Evolutionary conservation across 768 basidiomycete species (phyloP), one percentile per base, ranked within the genome.

Genomic region (Fomitopsis serialis): DNA sequence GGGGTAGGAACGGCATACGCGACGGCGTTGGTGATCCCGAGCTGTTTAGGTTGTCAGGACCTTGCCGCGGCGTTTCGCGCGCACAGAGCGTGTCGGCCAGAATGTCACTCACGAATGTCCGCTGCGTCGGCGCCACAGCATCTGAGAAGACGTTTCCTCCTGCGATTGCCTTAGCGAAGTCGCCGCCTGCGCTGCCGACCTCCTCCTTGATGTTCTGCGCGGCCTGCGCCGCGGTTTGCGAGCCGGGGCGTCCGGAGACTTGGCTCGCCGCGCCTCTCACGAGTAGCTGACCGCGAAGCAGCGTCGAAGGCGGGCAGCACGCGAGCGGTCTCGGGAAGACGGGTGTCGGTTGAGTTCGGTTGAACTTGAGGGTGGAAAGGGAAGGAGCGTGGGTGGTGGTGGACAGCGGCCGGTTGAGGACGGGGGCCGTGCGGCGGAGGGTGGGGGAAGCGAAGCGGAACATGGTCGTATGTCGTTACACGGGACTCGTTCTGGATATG

Each of bases 191-290:
- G 63, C 89, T 87, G 10, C 86, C 85, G 1, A 89, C 76, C 66
- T 92, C 89, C 65, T 92, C 89, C 60, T 80, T 85, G 54, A 92
- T 81, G 58, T 92, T 92, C 12, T 75, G 75, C 0, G 80, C 80
- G 8, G 90, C 90, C 58, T 92, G 89, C 45, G 81, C 78, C 54
- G 89, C 67, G 1, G 79, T 79, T 67, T 91, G 85, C 52, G 87
- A 89, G 21, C 77, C 89, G n/a, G 90, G 89, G 53, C 78, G 76
- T 45, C 79, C 79, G 1, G 87, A 81, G 53, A 90, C 87, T 0
- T 67, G 68, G 61, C 78, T 89, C 0, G 89, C 89, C 6, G 78
- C 87, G 8, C 59, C 58, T 34, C 65, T 61, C 6, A 57, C 42
- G 46, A 57, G 50, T 8, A 61, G 25, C 25, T 50, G 50, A 35